Evolutionary conservation across 352 stramenopile species (phyloP), one percentile per base, ranked within the genome.

Genomic region (Pythium myriotylum): DNA sequence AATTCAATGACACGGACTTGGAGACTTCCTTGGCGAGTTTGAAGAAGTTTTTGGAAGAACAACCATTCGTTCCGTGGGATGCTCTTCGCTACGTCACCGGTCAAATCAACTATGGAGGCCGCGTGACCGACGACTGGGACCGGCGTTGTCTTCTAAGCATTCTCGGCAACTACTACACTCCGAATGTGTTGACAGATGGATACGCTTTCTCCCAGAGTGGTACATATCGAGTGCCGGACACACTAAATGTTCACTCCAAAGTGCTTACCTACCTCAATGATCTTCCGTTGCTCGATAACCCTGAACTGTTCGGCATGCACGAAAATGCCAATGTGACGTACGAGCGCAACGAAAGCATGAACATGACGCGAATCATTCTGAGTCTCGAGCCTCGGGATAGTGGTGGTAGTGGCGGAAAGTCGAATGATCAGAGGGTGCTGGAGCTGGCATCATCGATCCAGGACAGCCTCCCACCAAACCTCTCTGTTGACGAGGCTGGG

Each of bases 101-200:
- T 3, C 92, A 98, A 59, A 98, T 98, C 68, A 98, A 98, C 74
- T 98, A 98, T 55, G 94, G 94, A 20, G 94, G 94, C 8, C 84
- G 94, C n/a, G 94, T 98, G 12, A 98, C 94, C 2, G 94, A 98
- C 65, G 94, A 98, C 73, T 98, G 91, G 94, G 94, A 98, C 62
- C 77, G 95, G 12, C 78, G 94, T 4, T 97, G 91, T 66, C 68
- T 98, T 23, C 97, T 96, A 68, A 97, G 81, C 45, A 96, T 98
- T 45, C 81, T 98, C 12, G 79, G 82, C 60, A 96, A 95, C 47
- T 98, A 95, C 64, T 95, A 97, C 67, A 95, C 87, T 10, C 74
- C 85, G 0, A 65, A 89, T 0, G 78, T 98, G 4, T 77, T 98
- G 0, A 65, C 85, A 14, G 24, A 40, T 12, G 76, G 67, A 7